These are phyloP conservation scores for Polytrichum formosum DNA, from an alignment of 225 moss, liverwort and hornwort genomes.

Conservation along the genomic window DNA sequence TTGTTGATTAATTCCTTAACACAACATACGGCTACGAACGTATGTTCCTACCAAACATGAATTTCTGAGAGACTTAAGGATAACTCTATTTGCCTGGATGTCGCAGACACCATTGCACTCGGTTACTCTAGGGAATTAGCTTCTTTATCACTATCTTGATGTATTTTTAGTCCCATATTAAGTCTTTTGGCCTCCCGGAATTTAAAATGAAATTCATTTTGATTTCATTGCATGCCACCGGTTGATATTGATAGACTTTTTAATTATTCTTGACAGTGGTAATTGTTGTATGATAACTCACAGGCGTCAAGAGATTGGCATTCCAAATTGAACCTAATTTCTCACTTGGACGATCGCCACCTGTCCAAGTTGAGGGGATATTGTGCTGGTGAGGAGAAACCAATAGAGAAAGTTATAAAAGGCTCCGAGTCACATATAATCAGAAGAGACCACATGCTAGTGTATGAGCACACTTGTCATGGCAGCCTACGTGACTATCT, in stretches of 20 bases:
- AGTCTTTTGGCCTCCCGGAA: no score
- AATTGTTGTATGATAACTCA: not conserved
- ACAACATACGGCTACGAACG: no score
- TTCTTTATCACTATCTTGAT: no score
- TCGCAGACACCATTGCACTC: no score
- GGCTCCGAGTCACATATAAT: not conserved
- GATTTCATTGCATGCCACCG: no score
- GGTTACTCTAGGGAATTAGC: no score
- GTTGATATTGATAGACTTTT: not conserved
- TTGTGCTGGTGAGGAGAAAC: not conserved
- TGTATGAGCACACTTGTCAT: slow-evolving; percentile 26
- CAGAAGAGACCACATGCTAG: slow-evolving; percentile 21
- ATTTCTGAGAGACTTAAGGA: no score
- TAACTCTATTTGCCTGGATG: no score
- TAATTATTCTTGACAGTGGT: not conserved
- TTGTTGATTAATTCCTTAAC: no score
- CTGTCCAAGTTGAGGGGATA: slow-evolving; percentile 36
- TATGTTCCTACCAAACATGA: no score
- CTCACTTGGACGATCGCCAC: slow-evolving; percentile 21
- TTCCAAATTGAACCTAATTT: slow-evolving; percentile 30
- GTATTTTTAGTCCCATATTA: no score
- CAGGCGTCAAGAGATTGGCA: slow-evolving; percentile 24
- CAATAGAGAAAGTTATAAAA: not conserved
- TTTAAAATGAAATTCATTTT: no score
- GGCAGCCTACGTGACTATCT: slow-evolving; percentile 36